phyloP scores from a whole-genome alignment of 805 yeast species.

The Saccharomycopsis oosterbeekiorum region DNA sequence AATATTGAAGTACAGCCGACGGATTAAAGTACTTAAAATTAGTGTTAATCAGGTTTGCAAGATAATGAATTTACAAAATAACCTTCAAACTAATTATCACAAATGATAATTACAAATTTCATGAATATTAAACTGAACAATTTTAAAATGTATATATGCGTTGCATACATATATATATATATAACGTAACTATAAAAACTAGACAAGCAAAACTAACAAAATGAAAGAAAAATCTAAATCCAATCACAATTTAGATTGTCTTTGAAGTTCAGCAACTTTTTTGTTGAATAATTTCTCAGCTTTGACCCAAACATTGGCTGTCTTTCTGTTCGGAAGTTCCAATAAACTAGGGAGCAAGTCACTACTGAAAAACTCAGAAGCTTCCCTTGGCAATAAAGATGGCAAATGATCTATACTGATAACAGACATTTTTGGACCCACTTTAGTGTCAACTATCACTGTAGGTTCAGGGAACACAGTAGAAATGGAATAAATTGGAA shows the following conservation, averaged over 20 bases:
- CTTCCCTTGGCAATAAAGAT: slow-evolving; percentile 90
- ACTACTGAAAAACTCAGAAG: slow-evolving; percentile 81
- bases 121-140: neutral
- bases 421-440: slow-evolving; percentile 82
- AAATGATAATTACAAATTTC: too few relatives aligned
- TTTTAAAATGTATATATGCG: neutral
- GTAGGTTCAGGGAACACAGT: slow-evolving; percentile 90
- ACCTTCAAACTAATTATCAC: too few relatives aligned
- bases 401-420: slow-evolving; percentile 96
- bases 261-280: slow-evolving; percentile 66
- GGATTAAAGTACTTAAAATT: too few relatives aligned
- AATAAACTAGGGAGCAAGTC: slow-evolving; percentile 86
- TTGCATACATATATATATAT: neutral
- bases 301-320: slow-evolving; percentile 85
- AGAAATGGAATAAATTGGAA: slow-evolving; percentile 85
- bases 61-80: too few relatives aligned
- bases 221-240: neutral
- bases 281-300: slow-evolving; percentile 78
- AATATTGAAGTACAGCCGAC: too few relatives aligned
- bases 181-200: neutral
- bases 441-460: slow-evolving; percentile 65
- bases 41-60: too few relatives aligned
- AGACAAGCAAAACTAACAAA: neutral
- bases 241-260: slow-evolving; percentile 25
- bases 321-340: slow-evolving; percentile 70